Evolutionary conservation across 2,329 filamentous ascomycete species (phyloP).

Genomic region (Beauveria rudraprayagi): DNA sequence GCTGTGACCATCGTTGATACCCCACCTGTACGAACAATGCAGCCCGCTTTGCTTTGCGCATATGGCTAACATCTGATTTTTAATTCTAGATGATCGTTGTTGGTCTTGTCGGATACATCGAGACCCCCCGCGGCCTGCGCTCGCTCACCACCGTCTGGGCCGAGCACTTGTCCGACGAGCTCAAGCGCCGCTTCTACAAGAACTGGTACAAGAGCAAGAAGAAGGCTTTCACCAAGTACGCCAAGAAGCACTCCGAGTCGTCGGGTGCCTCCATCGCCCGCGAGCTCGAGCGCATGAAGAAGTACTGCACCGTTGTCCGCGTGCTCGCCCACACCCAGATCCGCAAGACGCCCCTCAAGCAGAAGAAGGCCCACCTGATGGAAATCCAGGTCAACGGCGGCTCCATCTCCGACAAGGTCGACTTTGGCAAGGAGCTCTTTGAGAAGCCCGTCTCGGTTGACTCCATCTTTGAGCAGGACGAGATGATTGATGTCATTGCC

Average conservation of each 20-base stretch:
- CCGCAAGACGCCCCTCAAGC: conserved; percentile 98
- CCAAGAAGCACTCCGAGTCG: conserved; percentile 98
- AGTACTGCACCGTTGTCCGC: conserved; percentile 99
- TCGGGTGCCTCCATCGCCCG: conserved; percentile 84
- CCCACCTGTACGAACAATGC: conserved; percentile 87
- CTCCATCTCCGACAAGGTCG: conserved; percentile 91
- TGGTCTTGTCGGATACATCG: conserved; percentile 99
- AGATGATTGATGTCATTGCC: conserved; percentile 98
- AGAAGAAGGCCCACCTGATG: conserved; percentile 99
- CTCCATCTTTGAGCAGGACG: conserved; percentile 96
- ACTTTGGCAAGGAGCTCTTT: conserved; percentile 90
- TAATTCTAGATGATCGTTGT: conserved; percentile 86
- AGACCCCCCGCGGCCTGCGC: conserved; percentile 98
- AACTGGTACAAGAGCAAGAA: conserved; percentile 99
- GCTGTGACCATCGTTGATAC: conserved; percentile 83
- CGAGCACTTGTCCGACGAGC: conserved; percentile 96
- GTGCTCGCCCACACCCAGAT: conserved; percentile 99
- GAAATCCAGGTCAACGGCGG: conserved; percentile 99
- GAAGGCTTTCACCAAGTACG: conserved; percentile 99
- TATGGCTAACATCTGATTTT: conserved; percentile 58
- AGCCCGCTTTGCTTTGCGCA: conserved; percentile 70
- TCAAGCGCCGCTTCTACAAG: conserved; percentile 99
- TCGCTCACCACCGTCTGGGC: conserved; percentile 99
- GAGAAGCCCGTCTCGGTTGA: conserved; percentile 96
- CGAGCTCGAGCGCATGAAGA: conserved; percentile 99